Conservation (phyloP, 306 rosid species). For the Datisca glomerata region DNA sequence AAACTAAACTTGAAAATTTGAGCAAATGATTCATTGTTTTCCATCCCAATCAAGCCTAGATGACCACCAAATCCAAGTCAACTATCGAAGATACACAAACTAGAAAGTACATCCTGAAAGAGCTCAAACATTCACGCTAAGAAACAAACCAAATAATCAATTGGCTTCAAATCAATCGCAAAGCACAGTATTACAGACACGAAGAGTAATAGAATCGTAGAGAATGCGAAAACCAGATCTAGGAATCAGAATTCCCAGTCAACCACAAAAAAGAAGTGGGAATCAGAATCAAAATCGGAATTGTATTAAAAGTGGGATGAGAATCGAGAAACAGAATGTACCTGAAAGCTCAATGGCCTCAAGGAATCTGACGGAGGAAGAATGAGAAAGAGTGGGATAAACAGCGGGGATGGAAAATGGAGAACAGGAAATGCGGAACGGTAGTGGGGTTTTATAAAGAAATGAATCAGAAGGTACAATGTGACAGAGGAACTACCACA, state of each 20-base stretch:
- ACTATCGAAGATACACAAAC: background rate
- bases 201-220: too few relatives aligned
- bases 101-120: background rate
- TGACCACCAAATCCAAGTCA: background rate
- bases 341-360: background rate
- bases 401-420: background rate
- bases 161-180: background rate
- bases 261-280: background rate
- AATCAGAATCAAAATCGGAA: background rate
- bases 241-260: background rate
- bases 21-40: background rate
- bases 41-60: background rate
- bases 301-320: background rate
- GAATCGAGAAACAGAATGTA: background rate
- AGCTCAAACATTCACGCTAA: background rate
- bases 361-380: conserved; percentile 1
- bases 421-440: background rate
- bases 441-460: conserved; percentile 4
- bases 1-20: too few relatives aligned
- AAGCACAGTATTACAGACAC: background rate
- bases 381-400: background rate
- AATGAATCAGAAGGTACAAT: background rate
- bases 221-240: background rate
- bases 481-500: background rate
- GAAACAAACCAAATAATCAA: background rate